Conservation (phyloP, 257 asterid genomes). For the Henckelia pumila region DNA sequence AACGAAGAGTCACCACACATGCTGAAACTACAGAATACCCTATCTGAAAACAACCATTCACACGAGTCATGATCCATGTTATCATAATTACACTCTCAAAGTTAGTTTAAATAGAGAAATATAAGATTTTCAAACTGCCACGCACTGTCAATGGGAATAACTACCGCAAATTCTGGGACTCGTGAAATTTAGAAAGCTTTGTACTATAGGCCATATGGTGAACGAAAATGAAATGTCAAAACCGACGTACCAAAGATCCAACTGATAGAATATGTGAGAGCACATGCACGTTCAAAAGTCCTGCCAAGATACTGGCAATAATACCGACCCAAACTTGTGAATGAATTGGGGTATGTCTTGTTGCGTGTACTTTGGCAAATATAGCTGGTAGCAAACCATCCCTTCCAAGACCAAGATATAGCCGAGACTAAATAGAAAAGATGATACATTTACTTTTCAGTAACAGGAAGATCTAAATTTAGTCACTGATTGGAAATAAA, state of each 20-base stretch:
- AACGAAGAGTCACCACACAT: constrained; percentile 81
- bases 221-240: constrained; percentile 10
- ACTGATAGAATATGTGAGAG: constrained; percentile 95
- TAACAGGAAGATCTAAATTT: constrained; percentile 10
- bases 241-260: constrained; percentile 79
- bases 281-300: constrained; percentile 73
- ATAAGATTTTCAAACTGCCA: not conserved
- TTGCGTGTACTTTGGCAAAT: constrained; percentile 74
- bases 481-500: constrained; percentile 18
- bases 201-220: constrained; percentile 5
- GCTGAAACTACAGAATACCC: constrained; percentile 97
- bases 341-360: constrained; percentile 76
- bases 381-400: constrained; percentile 84
- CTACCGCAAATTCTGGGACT: not conserved
- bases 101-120: not conserved
- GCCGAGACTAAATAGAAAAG: constrained; percentile 62
- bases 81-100: constrained; percentile 1
- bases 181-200: not conserved
- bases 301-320: constrained; percentile 75
- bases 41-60: constrained; percentile 56
- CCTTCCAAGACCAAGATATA: constrained; percentile 95
- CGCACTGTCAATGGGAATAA: not conserved
- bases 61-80: constrained; percentile 16
- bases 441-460: constrained; percentile 27
- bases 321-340: constrained; percentile 94